Conservation (phyloP, 2,329 filamentous ascomycete genomes). For the Fusarium buxicola region DNA sequence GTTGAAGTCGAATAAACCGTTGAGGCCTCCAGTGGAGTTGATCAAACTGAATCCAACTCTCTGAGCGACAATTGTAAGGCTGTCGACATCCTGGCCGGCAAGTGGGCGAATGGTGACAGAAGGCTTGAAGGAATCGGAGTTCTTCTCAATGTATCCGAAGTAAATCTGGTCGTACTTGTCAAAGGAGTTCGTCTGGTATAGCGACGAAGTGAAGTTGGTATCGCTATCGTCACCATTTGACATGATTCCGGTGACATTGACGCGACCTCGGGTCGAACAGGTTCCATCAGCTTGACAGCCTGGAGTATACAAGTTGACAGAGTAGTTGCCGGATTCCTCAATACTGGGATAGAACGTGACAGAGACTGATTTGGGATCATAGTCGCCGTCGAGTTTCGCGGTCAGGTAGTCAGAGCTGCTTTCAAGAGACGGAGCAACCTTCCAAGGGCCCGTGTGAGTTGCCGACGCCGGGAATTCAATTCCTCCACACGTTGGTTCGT, state of each 20-base stretch:
- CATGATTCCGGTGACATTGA: conserved; percentile 83
- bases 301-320: conserved; percentile 90
- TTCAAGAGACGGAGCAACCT: conserved; percentile 70
- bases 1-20: conserved; percentile 91
- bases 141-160: conserved; percentile 84
- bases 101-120: conserved; percentile 81
- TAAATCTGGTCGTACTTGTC: conserved; percentile 98
- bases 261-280: conserved; percentile 80
- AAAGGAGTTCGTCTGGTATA: conserved; percentile 93
- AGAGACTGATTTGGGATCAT: conserved; percentile 69
- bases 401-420: conserved; percentile 84
- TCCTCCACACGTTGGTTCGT: conserved; percentile 84
- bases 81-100: conserved; percentile 68
- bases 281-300: conserved; percentile 85
- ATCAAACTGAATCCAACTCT: conserved; percentile 81
- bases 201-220: conserved; percentile 65
- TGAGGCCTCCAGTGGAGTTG: conserved; percentile 82
- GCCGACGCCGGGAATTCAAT: conserved; percentile 72
- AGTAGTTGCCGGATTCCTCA: conserved; percentile 89
- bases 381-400: conserved; percentile 68
- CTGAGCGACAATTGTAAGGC: conserved; percentile 88
- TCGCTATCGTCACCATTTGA: conserved; percentile 59
- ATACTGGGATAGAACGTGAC: conserved; percentile 88
- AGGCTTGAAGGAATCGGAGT: conserved; percentile 78
- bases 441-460: conserved; percentile 80